Conservation (phyloP, 129 eudicot genomes). For the Centella asiatica region DNA sequence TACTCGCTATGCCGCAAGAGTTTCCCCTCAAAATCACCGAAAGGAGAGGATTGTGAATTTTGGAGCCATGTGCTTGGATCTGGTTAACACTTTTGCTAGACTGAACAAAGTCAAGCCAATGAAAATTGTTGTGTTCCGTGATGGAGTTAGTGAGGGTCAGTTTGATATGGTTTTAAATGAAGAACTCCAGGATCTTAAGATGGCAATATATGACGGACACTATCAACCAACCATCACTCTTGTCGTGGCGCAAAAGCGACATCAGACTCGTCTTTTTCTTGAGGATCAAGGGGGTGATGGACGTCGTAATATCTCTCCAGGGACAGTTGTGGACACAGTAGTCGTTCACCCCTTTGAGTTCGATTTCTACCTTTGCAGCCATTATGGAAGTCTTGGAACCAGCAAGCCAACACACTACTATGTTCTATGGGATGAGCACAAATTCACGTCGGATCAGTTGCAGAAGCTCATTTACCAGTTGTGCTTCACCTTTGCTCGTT, state of each 20-base stretch:
- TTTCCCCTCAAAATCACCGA: slow-evolving; percentile 48
- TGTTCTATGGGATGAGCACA: slow-evolving; percentile 54
- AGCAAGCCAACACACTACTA: slow-evolving; percentile 79
- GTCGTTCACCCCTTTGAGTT: slow-evolving; percentile 50
- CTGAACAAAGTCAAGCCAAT: slow-evolving; percentile 40
- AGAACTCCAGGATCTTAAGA: slow-evolving; percentile 45
- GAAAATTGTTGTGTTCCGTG: slow-evolving; percentile 64
- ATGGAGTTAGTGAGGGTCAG: slow-evolving; percentile 84
- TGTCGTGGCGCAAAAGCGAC: slow-evolving; percentile 73
- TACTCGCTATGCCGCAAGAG: slow-evolving; percentile 51
- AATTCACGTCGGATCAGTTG: slow-evolving; percentile 44
- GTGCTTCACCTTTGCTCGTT: slow-evolving; percentile 73
- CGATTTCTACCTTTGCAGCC: slow-evolving; percentile 72
- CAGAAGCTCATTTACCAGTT: slow-evolving; percentile 53
- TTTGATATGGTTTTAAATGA: slow-evolving; percentile 66
- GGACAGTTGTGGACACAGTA: slow-evolving; percentile 67
- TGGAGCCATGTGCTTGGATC: slow-evolving; percentile 47
- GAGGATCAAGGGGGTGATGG: slow-evolving; percentile 25
- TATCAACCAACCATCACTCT: slow-evolving; percentile 57
- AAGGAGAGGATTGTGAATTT: slow-evolving; percentile 47
- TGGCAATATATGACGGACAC: slow-evolving; percentile 20
- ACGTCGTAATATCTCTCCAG: slow-evolving; percentile 53
- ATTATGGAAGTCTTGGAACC: slow-evolving; percentile 66
- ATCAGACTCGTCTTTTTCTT: slow-evolving; percentile 58
- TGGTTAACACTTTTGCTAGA: slow-evolving; percentile 38